These are phyloP conservation scores for Physcomitrellopsis africana DNA, from an alignment of 225 moss, liverwort and hornwort species.

Conservation along the genomic window DNA sequence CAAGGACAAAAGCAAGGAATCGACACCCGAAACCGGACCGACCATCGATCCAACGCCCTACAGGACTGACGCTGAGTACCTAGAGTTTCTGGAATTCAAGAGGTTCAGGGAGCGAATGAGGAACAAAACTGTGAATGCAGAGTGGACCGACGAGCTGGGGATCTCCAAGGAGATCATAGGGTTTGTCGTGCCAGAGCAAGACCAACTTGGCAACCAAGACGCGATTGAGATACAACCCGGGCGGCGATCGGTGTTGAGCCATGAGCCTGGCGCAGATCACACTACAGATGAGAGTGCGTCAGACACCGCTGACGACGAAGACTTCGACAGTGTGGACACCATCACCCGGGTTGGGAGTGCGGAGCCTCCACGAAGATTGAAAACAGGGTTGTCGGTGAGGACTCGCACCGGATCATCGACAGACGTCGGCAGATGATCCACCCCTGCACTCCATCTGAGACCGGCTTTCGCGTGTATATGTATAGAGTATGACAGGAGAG, in stretches of 20 bases:
- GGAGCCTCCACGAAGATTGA: not conserved
- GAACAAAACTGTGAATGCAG: not conserved
- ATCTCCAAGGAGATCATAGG: not conserved
- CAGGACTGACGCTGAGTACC: conserved; percentile 26
- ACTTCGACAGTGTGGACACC: not conserved
- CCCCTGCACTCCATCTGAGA: not conserved
- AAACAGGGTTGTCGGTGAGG: conserved; percentile 15
- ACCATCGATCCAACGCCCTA: not conserved
- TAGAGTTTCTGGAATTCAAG: conserved; percentile 40
- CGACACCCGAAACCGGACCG: not conserved
- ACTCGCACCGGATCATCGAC: conserved; percentile 5
- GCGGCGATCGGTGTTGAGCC: not conserved
- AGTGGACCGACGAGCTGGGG: no score
- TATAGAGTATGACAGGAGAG: conserved; percentile 20
- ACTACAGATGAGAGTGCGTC: not conserved
- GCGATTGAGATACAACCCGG: not conserved
- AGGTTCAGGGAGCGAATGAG: conserved; percentile 16
- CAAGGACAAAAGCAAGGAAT: not conserved
- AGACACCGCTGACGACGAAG: no score
- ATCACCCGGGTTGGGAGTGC: not conserved
- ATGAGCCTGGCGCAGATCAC: not conserved
- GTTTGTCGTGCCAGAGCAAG: not conserved
- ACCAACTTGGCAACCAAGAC: not conserved
- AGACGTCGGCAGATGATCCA: conserved; percentile 1
- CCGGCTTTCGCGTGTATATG: conserved; percentile 3